phyloP scores from a whole-genome alignment of 2,329 filamentous ascomycete species.

The Pochonia chlamydosporia region DNA sequence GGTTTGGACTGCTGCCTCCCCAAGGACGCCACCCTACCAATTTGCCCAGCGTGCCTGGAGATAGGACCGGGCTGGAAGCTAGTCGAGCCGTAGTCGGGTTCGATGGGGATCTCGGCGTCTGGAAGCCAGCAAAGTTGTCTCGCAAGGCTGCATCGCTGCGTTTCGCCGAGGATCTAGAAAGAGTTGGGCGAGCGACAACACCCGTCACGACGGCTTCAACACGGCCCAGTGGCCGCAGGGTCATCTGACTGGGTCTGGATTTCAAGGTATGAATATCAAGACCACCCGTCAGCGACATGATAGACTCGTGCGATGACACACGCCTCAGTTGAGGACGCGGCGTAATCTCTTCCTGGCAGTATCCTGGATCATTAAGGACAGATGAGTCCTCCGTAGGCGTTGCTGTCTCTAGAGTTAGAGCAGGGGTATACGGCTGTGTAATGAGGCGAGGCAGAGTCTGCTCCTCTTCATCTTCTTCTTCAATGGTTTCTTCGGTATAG shows the following conservation, averaged over 20 bases:
- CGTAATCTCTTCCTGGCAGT: constrained; percentile 27
- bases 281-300: constrained; percentile 79
- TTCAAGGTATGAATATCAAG: constrained; percentile 86
- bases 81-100: constrained; percentile 22
- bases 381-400: constrained; percentile 30
- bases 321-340: constrained; percentile 51
- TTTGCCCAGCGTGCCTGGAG: constrained; percentile 29
- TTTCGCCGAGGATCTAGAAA: constrained; percentile 40
- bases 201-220: constrained; percentile 52
- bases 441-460: constrained; percentile 12
- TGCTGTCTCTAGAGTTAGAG: constrained; percentile 17
- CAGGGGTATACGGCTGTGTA: constrained; percentile 13
- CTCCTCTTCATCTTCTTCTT: constrained; percentile 32
- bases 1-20: constrained; percentile 21
- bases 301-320: constrained; percentile 75
- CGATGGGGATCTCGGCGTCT: constrained; percentile 25
- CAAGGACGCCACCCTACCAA: constrained; percentile 46
- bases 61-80: constrained; percentile 18
- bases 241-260: constrained; percentile 69
- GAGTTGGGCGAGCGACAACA: constrained; percentile 54
- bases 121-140: constrained; percentile 43
- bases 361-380: constrained; percentile 18
- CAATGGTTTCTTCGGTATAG: constrained; percentile 25
- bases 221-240: constrained; percentile 47
- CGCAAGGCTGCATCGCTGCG: constrained; percentile 52